Conservation (phyloP, 495 filamentous ascomycete species). For the Antarctomyces pellizariae region DNA sequence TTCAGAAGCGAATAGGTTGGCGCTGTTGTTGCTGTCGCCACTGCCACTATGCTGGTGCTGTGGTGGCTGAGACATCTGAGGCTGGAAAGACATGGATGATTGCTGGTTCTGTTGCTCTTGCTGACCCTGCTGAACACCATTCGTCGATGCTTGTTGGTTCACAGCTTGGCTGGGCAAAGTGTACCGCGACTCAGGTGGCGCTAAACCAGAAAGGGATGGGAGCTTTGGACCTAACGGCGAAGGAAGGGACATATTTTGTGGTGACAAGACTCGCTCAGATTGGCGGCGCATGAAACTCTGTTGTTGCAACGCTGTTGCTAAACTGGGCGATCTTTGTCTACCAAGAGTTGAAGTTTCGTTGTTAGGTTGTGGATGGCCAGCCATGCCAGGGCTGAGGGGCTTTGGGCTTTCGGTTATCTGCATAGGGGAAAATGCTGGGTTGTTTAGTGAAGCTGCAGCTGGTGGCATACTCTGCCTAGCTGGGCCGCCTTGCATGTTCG, state of each 20-base stretch:
- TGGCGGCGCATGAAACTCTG: conserved; percentile 34
- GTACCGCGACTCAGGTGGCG: conserved; percentile 24
- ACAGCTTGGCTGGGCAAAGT: conserved; percentile 18
- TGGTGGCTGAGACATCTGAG: conserved; percentile 5
- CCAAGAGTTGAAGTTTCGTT: conserved; percentile 24
- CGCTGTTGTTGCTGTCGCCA: conserved; percentile 17
- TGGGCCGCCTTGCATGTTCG: too few species aligned
- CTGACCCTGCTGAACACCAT: conserved; percentile 4
- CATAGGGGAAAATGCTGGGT: conserved; percentile 42
- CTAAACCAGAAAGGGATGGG: conserved; percentile 19
- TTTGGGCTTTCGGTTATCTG: conserved; percentile 73
- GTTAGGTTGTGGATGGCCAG: conserved; percentile 33
- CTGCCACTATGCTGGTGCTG: conserved; percentile 13
- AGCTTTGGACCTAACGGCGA: conserved; percentile 16
- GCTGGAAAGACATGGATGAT: conserved; percentile 8
- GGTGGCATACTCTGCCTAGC: too few species aligned
- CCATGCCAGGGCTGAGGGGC: conserved; percentile 52
- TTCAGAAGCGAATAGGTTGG: conserved; percentile 22
- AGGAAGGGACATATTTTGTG: conserved; percentile 18
- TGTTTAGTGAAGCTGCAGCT: too few species aligned
- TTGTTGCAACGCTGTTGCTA: conserved; percentile 44
- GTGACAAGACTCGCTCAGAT: conserved; percentile 17
- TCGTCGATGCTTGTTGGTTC: conserved; percentile 6
- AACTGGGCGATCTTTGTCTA: conserved; percentile 43
- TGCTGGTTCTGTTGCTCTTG: conserved; percentile 10